Evolutionary conservation across 2,329 filamentous ascomycete genomes (phyloP).

Genomic region (Xylaria sp.): DNA sequence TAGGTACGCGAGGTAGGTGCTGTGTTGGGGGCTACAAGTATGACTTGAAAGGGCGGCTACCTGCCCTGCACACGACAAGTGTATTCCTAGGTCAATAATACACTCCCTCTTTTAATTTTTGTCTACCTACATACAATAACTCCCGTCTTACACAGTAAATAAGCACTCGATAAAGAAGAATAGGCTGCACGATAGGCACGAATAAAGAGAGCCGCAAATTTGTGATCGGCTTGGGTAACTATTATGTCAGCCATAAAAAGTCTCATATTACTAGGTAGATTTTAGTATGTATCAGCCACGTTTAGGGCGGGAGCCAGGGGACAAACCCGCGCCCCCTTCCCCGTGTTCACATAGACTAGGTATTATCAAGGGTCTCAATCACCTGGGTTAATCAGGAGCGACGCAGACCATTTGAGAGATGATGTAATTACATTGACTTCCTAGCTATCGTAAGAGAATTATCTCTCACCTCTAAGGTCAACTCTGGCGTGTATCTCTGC

Average conservation of each 20-base stretch:
- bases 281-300: conserved; percentile 4
- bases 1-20: too few relatives aligned
- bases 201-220: too few relatives aligned
- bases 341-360: neutral
- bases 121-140: too few relatives aligned
- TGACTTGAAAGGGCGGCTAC: neutral
- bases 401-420: neutral
- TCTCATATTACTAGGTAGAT: conserved; percentile 3
- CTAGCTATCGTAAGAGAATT: neutral
- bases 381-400: neutral
- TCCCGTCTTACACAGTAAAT: too few relatives aligned
- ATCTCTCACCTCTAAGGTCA: too few relatives aligned
- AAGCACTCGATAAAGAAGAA: neutral
- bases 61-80: too few relatives aligned
- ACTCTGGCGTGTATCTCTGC: too few relatives aligned
- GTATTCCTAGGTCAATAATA: too few relatives aligned
- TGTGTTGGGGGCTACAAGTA: too few relatives aligned
- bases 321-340: neutral
- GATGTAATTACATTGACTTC: neutral
- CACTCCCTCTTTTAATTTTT: too few relatives aligned
- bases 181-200: neutral
- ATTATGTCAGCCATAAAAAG: neutral
- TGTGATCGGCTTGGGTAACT: too few relatives aligned
- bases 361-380: neutral
- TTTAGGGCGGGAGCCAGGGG: neutral